Evolutionary conservation across 2,329 filamentous ascomycete genomes (phyloP), one percentile per base, ranked within the genome.

Genomic region (Aspergillus terreus): DNA sequence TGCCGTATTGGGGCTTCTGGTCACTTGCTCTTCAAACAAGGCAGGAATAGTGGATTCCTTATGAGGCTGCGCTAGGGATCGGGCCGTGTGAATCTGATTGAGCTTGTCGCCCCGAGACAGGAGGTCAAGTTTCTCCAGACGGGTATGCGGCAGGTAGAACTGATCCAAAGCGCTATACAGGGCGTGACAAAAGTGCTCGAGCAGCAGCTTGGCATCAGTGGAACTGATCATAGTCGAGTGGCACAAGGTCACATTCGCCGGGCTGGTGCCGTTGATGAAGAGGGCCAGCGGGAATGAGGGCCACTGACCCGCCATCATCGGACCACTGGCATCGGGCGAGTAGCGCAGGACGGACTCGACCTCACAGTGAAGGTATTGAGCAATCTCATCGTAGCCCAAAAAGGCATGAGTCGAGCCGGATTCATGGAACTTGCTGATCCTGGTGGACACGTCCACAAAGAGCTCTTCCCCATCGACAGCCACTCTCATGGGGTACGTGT

Each of bases 11-110:
- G 38, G 14, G 21, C 12, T 5, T 11, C 30, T 33, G 15, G 17
- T 17, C 17, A 38, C 47, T 38, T 44, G 47, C 10, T 49, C 30
- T 17, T 49, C 40, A 25, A 49, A 32, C 38, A 49, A 21, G 19
- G n/a, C 23, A 25, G 41, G 40, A 14, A 49, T 27, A 9, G 35
- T 38, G 35, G 35, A 38, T 7, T 38, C 14, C 15, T 38, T n/a
- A 38, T 38, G 5, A 4, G 14, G 35, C 2, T 38, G 12, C 14
- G 35, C 14, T 12, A 38, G 35, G 14, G 35, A 38, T 12, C 15
- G 35, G 4, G 35, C 35, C 14, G 15, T 38, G 35, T 38, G 35
- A n/a, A 38, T 12, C 17, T 38, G 35, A 17, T 38, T 38, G 14
- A 38, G 35, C 15, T 38, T 38, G 6, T 38, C 35, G 35, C 15